Base-by-base conservation (phyloP, 2,329 filamentous ascomycete genomes). In the Fusarium mexicanum region DNA sequence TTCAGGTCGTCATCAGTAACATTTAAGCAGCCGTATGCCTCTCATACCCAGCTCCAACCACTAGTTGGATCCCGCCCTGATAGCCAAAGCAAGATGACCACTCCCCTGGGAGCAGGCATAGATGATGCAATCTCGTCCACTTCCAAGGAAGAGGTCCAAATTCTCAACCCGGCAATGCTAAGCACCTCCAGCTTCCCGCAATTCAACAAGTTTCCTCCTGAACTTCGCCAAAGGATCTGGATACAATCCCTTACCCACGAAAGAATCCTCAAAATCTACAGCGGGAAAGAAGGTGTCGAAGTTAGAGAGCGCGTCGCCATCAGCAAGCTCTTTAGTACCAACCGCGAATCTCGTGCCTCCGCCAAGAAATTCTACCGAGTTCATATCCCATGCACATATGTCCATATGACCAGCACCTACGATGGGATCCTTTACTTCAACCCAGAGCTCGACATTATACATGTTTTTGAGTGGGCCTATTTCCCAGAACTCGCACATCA, bases 271-370 rank as follows among this genome's bases (percentile, higher is more conserved):
- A 53, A 24, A 20, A 16, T 53, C 5, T 20, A 35, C 6, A 20
- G 17, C 31, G 8, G 0, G n/a, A 8, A 18, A 24, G 5, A 5
- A 6, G 6, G 4, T 7, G 17, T 53, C 6, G 17, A 53, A 35
- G 2, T 24, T 4, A 53, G 31, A 20, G 48, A 53, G 31, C 31
- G 48, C 9, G 3, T 35, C 8, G 31, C n/a, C 48, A 16, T 53
- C 17, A 53, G 48, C n/a, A 53, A 53, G 48, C 48, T 53, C 17
- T 53, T 53, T 11, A 16, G 24, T 26, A 24, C 31, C 31, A 53
- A 5, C 17, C 48, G 9, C n/a, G 31, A 53, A 53, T 53, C 48
- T 20, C 48, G 48, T 35, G 33, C 22, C n/a, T 17, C 31, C n/a
- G 48, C 31, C 12, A 53, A 53, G 17, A 53, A 8, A 11, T 53